These are phyloP conservation scores for Rauvolfia tetraphylla DNA, from an alignment of 257 asterid genomes.

Conservation along the genomic window DNA sequence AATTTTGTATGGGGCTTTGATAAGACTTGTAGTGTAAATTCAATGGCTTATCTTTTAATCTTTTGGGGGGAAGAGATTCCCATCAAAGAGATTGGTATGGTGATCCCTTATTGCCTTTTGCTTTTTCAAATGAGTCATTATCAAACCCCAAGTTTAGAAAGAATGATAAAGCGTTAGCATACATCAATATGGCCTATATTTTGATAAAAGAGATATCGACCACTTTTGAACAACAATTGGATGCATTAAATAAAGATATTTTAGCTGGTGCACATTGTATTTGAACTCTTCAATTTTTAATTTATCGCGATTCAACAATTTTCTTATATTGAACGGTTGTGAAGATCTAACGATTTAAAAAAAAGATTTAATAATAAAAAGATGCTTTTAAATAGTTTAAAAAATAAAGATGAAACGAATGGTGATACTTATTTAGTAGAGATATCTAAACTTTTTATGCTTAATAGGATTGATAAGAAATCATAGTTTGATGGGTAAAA, in stretches of 20 bases:
- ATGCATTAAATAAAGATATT: neutral
- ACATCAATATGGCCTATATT: neutral
- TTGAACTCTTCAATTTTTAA: neutral
- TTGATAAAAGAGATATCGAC: neutral
- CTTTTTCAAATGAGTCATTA: neutral
- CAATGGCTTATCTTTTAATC: neutral
- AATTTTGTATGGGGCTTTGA: neutral
- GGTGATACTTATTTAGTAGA: no score
- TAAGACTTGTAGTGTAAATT: neutral
- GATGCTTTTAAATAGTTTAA: no score
- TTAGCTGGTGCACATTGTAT: neutral
- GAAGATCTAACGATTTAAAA: no score
- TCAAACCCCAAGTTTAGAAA: neutral
- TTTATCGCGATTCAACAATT: neutral
- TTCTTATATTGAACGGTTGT: no score
- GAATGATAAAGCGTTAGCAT: neutral
- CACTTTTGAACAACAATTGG: neutral
- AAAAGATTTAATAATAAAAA: no score
- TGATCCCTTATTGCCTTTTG: neutral
- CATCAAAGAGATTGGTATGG: neutral
- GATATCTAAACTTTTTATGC: neutral
- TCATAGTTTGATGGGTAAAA: neutral
- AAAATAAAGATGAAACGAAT: no score
- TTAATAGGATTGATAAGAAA: no score
- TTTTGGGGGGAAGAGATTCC: neutral